Evolutionary conservation across 176 grass and related monocot species (phyloP), one percentile per base, ranked within the genome.

Genomic region (Luzula sylvatica): DNA sequence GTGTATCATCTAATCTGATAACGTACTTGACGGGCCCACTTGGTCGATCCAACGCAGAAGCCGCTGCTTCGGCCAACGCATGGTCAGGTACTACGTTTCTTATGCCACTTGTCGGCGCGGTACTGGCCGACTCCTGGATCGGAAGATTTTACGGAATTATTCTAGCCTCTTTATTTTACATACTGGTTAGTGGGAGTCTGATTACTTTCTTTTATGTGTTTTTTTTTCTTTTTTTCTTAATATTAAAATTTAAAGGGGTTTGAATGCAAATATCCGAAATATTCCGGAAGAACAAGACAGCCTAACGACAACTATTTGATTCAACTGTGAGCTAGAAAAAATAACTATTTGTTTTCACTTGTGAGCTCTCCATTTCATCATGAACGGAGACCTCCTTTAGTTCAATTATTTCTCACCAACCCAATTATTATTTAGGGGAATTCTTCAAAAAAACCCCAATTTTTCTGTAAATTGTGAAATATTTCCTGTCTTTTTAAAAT

Each of bases 121-220:
- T 58, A 20, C 11, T 78, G 42, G 81, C 87, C 14, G 87, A 92
- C 26, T 81, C 80, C 1, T 92, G 67, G 66, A 63, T 92, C 16
- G 81, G 87, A 14, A 68, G 81, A 0, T 85, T 85, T 65, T 65
- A 76, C 15, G 73, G 65, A 19, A 57, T 86, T 24, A 17, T 77
- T 8, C 15, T 24, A 7, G 69, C 81, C 11, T 61, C 68, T 16
- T 15, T 84, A 35, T 26, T 87, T 44, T 86, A 86, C 59, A 70
- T 79, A 18, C 52, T 86, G 42, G 75, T 85, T 60, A 11, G 70
- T 14, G 3, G 23, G 46, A 2, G 9, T 42, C 3, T n/a, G n/a
- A n/a, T 44, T 17, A 12, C 3, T 19, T 8, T 48, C 45, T 7
- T 4, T 35, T 35, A 35, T 35, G 5, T 35, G 30, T 7, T 35